Conservation (phyloP, 2,329 filamentous ascomycete species). For the Ophiostoma populinum region DNA sequence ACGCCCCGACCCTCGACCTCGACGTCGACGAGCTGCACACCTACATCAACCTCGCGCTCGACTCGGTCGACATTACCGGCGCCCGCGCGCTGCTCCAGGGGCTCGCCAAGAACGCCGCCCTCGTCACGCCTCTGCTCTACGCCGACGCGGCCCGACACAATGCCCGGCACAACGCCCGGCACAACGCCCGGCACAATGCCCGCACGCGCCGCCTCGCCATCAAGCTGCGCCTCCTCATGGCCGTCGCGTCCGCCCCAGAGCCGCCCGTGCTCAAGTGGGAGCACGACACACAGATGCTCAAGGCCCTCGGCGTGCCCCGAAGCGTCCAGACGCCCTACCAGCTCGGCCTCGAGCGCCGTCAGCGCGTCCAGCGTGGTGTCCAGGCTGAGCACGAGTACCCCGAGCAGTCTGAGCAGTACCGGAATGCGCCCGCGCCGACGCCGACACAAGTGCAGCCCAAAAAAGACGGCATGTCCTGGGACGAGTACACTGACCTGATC, state of each 20-base stretch:
- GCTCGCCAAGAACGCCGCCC: conserved; percentile 14
- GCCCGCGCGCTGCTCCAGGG: conserved; percentile 20
- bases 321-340: not conserved
- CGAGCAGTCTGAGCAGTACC: no score
- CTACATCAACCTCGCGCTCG: conserved; percentile 25
- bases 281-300: not conserved
- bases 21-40: conserved; percentile 23
- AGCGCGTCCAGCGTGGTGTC: no score
- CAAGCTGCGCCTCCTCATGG: conserved; percentile 9
- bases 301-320: not conserved
- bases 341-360: not conserved
- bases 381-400: no score
- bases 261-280: not conserved
- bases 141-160: conserved; percentile 2
- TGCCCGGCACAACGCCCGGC: no score
- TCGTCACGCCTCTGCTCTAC: conserved; percentile 10
- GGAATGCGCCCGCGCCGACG: no score
- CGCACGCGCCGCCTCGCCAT: conserved; percentile 5
- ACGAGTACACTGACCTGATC: no score
- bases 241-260: conserved; percentile 6
- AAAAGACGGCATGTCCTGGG: no score
- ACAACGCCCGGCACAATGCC: no score
- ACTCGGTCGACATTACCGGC: conserved; percentile 20
- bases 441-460: no score
- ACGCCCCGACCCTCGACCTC: conserved; percentile 18